phyloP scores from a whole-genome alignment of 78 protist genomes.

The Cyanophora paradoxa region DNA sequence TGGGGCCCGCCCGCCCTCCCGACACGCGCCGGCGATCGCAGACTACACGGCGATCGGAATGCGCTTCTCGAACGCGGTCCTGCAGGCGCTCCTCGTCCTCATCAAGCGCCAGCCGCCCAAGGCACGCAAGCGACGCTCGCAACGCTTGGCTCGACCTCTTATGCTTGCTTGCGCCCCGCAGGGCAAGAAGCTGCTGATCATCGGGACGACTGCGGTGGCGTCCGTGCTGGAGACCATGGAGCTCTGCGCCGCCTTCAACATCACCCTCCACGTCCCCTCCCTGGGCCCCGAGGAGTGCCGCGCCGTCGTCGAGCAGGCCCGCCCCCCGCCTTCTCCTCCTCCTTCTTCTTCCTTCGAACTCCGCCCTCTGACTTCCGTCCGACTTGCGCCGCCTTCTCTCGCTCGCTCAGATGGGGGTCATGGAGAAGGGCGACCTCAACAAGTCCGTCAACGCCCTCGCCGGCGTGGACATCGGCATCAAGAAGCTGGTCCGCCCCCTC shows the following conservation, averaged over 20 bases:
- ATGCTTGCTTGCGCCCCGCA: neutral
- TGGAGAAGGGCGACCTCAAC: neutral
- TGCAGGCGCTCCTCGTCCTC: slow-evolving; percentile 83
- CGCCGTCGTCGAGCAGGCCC: neutral
- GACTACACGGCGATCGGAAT: slow-evolving; percentile 90
- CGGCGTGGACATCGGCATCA: slow-evolving; percentile 1
- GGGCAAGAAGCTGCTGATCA: slow-evolving; percentile 67
- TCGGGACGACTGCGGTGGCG: slow-evolving; percentile 81
- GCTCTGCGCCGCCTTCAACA: slow-evolving; percentile 48
- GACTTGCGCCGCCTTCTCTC: neutral
- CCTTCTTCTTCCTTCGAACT: neutral
- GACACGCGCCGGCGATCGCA: neutral
- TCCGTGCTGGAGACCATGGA: slow-evolving; percentile 54
- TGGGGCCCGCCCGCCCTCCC: neutral
- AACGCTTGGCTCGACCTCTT: neutral
- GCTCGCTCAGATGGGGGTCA: neutral
- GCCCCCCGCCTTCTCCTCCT: neutral
- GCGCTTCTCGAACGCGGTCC: slow-evolving; percentile 90
- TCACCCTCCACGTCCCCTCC: slow-evolving; percentile 28
- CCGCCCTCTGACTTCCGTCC: neutral
- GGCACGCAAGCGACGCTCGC: neutral
- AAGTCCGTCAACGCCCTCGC: neutral
- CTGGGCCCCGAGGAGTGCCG: slow-evolving; percentile 6
- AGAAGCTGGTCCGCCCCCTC: neutral
- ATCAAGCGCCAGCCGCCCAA: slow-evolving; percentile 77